Conservation (phyloP, 495 filamentous ascomycete genomes). For the Aspergillus heteromorphus region DNA sequence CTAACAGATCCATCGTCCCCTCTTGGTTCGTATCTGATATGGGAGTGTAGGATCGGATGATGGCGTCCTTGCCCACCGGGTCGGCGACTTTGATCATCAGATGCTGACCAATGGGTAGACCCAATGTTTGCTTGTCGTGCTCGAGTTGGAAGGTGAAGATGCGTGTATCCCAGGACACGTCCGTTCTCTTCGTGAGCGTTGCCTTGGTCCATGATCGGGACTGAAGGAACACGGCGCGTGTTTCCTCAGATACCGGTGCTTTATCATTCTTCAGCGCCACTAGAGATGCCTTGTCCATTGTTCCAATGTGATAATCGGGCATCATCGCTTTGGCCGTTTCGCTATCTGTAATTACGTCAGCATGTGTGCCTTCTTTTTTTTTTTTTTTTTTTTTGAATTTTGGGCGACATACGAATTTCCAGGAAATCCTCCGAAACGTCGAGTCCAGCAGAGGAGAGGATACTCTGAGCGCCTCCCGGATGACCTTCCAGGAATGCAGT, state of each 20-base stretch:
- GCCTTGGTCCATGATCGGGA: constrained; percentile 66
- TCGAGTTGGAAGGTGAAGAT: constrained; percentile 81
- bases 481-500: constrained; percentile 78
- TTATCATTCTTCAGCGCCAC: constrained; percentile 39
- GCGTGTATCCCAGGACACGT: constrained; percentile 73
- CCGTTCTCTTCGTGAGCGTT: constrained; percentile 57
- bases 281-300: constrained; percentile 56
- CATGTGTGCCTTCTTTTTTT: background rate
- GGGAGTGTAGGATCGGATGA: constrained; percentile 88
- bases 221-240: constrained; percentile 62
- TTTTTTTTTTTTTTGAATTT: background rate
- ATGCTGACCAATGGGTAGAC: constrained; percentile 85
- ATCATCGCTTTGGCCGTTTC: constrained; percentile 95
- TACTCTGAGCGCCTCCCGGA: constrained; percentile 85
- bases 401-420: constrained; percentile 69
- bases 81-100: constrained; percentile 80
- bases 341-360: constrained; percentile 52
- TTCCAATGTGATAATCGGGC: constrained; percentile 80
- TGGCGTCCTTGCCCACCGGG: constrained; percentile 55
- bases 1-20: constrained; percentile 66
- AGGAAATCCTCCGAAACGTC: constrained; percentile 93
- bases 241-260: constrained; percentile 24
- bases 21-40: constrained; percentile 58
- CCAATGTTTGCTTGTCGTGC: constrained; percentile 62
- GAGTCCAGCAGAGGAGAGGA: constrained; percentile 74